Base-by-base conservation (phyloP, 495 filamentous ascomycete species). In the Penicillium mononematosum region DNA sequence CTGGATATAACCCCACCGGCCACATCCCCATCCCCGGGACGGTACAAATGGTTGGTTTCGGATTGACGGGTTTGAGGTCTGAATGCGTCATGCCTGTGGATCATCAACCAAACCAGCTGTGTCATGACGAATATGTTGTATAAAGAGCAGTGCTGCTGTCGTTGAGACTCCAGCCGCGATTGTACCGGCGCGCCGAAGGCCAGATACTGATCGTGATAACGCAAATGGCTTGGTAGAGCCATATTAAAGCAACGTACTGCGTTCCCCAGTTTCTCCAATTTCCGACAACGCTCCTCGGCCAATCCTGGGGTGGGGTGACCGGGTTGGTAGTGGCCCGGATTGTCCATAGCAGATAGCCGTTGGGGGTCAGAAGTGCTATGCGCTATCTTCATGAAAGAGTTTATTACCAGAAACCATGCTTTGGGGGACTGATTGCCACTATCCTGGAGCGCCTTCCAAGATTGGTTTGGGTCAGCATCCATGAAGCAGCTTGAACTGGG, bases 321-420 rank as follows among this genome's bases (percentile, higher is more conserved):
- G 4, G 25, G 17, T 16, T 53, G 9, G 9, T n/a, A 44, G n/a
- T 53, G 32, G 14, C 34, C 38, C 11, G 14, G 0, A 3, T 31
- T 44, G 9, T 25, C 12, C 12, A 19, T 27, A 31, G 24, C 9
- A 11, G 50, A 39, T 24, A 19, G 8, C 14, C 51, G 17, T 19
- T 27, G 51, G 2, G 45, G 45, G 34, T 50, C 34, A 11, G 51
- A 41, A 9, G 38, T 55, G n/a, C 12, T 27, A 32, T 60, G 58
- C 2, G 58, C 58, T 11, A 25, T 43, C 17, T 60, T 55, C 58
- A 60, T 60, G 2, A 60, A 19, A 17, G 58, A 60, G 38, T 60
- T 60, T 22, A 60, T 62, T 3, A 75, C 67, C 6, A 75, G 61
- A 45, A 72, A 75, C 73, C 73, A 76, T 17, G 73, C 70, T 41